Evolutionary conservation across 257 asterid genomes (phyloP), one percentile per base, ranked within the genome.

Genomic region (Buddleja alternifolia): DNA sequence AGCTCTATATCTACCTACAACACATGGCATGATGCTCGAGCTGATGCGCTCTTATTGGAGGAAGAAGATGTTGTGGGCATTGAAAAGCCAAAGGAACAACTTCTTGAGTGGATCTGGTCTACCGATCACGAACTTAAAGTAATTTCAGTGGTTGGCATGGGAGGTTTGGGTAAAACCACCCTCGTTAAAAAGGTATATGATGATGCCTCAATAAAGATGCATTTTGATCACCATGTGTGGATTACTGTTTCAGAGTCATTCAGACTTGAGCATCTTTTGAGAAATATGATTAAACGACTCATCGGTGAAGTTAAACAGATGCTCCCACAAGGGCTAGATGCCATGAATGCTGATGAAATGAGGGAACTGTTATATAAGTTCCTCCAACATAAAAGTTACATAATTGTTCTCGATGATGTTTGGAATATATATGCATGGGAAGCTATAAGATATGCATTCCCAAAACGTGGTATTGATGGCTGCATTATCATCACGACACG

Each of bases 401-500:
- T 79, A 17, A n/a, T 75, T 10, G 78, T 75, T 42, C 63, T 75
- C 15, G 85, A 80, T 64, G 79, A 80, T 52, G 55, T 76, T 4
- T 76, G 80, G 80, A 60, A 0, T 3, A 53, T 9, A 21, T 10
- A 53, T 53, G 60, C 60, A 10, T 53, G 60, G 60, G 60, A 53
- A 23, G 60, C 60, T 0, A 17, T 53, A 10, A 23, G 60, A 53
- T 53, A 53, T 23, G 37, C 60, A 53, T 53, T 53, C 11, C 60
- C 60, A 21, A 53, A 9, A 53, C 21, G 60, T 6, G 42, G 47
- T 3, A 10, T 46, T 10, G 0, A 2, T 16, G 24, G 54, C 17
- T 16, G 23, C 16, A 10, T 53, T 9, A 9, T 53, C 60, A 53
- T 53, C 39, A 53, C 60, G 8, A 21, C 39, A 9, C 60, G 60